Evolutionary conservation across 768 basidiomycete species (phyloP).

Genomic region (Clitopilus passeckerianus): DNA sequence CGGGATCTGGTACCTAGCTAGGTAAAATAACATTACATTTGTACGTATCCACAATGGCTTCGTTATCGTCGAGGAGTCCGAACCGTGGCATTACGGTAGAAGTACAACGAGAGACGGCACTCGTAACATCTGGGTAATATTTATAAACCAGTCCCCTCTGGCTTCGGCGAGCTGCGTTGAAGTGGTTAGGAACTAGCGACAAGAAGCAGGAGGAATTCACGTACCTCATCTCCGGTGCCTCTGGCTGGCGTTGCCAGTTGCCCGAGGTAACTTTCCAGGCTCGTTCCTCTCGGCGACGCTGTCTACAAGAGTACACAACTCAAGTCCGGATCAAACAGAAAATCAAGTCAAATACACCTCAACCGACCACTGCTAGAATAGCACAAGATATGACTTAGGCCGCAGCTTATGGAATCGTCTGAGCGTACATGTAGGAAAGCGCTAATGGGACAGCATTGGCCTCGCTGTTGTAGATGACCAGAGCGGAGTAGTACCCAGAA

Average conservation of each 20-base stretch:
- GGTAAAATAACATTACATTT: too few species aligned
- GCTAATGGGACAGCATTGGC: background rate
- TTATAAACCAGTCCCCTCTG: background rate
- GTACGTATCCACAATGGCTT: too few species aligned
- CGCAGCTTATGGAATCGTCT: background rate
- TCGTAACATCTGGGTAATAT: too few species aligned
- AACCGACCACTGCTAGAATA: background rate
- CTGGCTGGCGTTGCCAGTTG: background rate
- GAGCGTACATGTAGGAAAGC: background rate
- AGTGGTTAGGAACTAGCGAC: background rate
- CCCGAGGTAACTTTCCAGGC: background rate
- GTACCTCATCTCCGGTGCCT: background rate
- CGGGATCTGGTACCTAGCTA: too few species aligned
- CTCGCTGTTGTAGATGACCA: background rate
- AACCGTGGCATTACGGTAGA: too few species aligned
- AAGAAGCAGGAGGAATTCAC: too few species aligned
- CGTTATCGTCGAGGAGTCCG: too few species aligned
- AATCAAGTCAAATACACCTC: background rate
- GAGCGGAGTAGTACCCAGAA: background rate
- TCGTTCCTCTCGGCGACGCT: background rate
- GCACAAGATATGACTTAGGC: too few species aligned
- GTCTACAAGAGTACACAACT: background rate
- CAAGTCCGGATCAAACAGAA: background rate
- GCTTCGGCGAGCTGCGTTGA: background rate
- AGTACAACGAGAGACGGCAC: too few species aligned